Evolutionary conservation across 305 asterid species (phyloP).

Genomic region (Stenogyne calaminthoides): DNA sequence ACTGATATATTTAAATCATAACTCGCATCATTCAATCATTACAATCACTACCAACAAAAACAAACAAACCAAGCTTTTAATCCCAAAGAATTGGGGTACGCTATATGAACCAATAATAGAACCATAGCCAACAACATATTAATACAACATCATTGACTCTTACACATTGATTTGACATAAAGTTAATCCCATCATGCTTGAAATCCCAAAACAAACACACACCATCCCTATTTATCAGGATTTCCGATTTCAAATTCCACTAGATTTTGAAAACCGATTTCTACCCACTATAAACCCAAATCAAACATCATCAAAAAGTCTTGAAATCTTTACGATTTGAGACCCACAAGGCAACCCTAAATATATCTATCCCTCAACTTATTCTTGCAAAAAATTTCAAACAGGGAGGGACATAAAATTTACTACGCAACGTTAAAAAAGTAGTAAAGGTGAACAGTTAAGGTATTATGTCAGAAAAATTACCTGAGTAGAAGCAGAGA

Average conservation of each 20-base stretch:
- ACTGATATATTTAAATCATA: too few species aligned
- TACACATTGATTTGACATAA: neutral
- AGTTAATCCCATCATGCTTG: neutral
- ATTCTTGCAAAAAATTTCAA: neutral
- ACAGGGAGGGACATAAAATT: neutral
- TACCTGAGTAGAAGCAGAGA: slow-evolving; percentile 95
- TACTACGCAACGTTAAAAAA: neutral
- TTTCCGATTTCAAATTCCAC: too few species aligned
- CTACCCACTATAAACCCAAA: neutral
- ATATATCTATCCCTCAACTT: neutral
- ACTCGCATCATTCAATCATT: too few species aligned
- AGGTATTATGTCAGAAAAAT: neutral
- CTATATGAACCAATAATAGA: too few species aligned
- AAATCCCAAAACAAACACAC: too few species aligned
- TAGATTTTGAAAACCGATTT: too few species aligned
- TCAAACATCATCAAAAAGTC: neutral
- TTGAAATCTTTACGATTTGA: too few species aligned
- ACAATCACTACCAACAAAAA: neutral
- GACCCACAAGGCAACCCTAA: neutral
- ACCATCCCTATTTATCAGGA: neutral
- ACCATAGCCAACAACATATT: too few species aligned
- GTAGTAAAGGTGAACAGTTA: neutral
- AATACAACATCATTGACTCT: neutral
- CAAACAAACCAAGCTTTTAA: too few species aligned
- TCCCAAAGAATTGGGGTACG: too few species aligned